Conservation (phyloP, 2,329 filamentous ascomycete species). For the Diaporthe vexans region DNA sequence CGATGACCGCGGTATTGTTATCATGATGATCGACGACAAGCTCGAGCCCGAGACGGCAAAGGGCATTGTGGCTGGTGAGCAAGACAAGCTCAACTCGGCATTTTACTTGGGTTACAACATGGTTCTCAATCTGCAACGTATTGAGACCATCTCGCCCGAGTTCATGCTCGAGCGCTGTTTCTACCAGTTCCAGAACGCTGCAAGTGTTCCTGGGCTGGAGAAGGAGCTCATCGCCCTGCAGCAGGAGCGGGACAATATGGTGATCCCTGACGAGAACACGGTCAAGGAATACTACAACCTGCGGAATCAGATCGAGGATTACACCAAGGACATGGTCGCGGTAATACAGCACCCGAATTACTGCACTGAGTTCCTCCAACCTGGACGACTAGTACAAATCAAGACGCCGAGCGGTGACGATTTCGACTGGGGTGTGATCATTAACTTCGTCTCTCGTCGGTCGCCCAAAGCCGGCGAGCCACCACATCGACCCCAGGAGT, state of each 20-base stretch:
- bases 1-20: slow-evolving; percentile 97
- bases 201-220: slow-evolving; percentile 86
- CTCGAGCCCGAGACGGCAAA: slow-evolving; percentile 96
- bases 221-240: slow-evolving; percentile 86
- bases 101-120: slow-evolving; percentile 99
- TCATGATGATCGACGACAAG: slow-evolving; percentile 99
- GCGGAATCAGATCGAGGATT: slow-evolving; percentile 84
- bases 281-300: slow-evolving; percentile 96
- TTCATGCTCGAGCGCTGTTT: slow-evolving; percentile 99
- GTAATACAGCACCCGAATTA: slow-evolving; percentile 95
- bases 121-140: slow-evolving; percentile 95
- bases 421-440: slow-evolving; percentile 94
- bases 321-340: slow-evolving; percentile 88
- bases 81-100: slow-evolving; percentile 96
- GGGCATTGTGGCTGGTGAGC: slow-evolving; percentile 94
- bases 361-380: slow-evolving; percentile 85
- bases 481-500: slow-evolving; percentile 80
- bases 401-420: slow-evolving; percentile 81
- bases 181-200: slow-evolving; percentile 97
- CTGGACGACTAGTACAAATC: slow-evolving; percentile 89
- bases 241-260: slow-evolving; percentile 77
- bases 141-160: slow-evolving; percentile 99
- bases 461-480: slow-evolving; percentile 76
- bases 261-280: slow-evolving; percentile 86
- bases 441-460: slow-evolving; percentile 78